Evolutionary conservation across 2,329 filamentous ascomycete species (phyloP).

Genomic region (Pseudopyrenochaeta lycopersici): DNA sequence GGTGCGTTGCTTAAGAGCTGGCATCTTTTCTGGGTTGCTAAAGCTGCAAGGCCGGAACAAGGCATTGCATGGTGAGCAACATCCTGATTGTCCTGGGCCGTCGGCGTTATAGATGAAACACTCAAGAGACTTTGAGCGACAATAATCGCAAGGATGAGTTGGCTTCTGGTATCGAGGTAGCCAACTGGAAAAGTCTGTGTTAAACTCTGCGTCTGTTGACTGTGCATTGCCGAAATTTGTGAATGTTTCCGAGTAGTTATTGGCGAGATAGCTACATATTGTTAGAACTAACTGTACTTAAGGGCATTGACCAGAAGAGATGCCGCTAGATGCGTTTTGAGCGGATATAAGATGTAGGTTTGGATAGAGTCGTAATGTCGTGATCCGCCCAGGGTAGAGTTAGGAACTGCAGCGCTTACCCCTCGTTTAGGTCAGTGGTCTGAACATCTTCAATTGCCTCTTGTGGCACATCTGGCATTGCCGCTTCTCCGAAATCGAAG

Average conservation of each 20-base stretch:
- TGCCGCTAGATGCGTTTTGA: too few relatives aligned
- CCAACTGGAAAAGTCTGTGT: slow-evolving; percentile 57
- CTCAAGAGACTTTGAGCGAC: slow-evolving; percentile 55
- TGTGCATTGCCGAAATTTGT: slow-evolving; percentile 10
- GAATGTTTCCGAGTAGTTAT: slow-evolving; percentile 7
- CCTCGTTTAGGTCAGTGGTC: slow-evolving; percentile 11
- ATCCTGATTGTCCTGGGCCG: slow-evolving; percentile 50
- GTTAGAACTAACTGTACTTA: slow-evolving; percentile 9
- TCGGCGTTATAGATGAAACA: slow-evolving; percentile 56
- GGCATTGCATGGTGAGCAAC: slow-evolving; percentile 59
- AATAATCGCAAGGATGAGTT: slow-evolving; percentile 58
- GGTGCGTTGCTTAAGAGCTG: slow-evolving; percentile 41
- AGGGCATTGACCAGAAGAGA: too few relatives aligned
- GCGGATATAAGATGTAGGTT: too few relatives aligned
- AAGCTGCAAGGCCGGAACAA: slow-evolving; percentile 61
- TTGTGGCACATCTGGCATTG: slow-evolving; percentile 36
- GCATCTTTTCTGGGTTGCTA: slow-evolving; percentile 45
- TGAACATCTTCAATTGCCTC: slow-evolving; percentile 7
- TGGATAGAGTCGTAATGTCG: too few relatives aligned
- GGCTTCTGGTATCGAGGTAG: slow-evolving; percentile 58
- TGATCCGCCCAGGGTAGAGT: too few relatives aligned
- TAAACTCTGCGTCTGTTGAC: slow-evolving; percentile 36
- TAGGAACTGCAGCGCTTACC: slow-evolving; percentile 17
- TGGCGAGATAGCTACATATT: slow-evolving; percentile 4
- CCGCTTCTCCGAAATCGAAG: slow-evolving; percentile 52